Evolutionary conservation across 257 asterid genomes (phyloP), one percentile per base, ranked within the genome.

Genomic region (Asclepias syriaca): DNA sequence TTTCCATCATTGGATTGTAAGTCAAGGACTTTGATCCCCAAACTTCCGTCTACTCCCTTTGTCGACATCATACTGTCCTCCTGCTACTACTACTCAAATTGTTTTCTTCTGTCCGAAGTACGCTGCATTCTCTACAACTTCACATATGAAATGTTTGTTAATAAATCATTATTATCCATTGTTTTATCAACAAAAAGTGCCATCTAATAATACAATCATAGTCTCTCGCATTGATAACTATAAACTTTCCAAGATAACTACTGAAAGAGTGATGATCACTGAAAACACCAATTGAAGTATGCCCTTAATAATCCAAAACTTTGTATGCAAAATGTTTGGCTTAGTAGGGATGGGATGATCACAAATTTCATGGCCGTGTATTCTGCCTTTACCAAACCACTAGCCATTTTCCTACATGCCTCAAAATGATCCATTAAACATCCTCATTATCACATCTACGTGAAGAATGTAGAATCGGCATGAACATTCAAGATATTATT

Each of bases 31-130:
- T 32, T 22, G 53, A 43, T 73, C 66, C 65, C 63, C 46, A 73
- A 77, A 60, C 69, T 43, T n/a, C 58, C 68, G 54, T 71, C 77
- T 71, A 68, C 70, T 69, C 75, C 81, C 73, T 64, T 51, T n/a
- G 45, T 56, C 14, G 81, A 75, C 14, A 72, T 46, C 69, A 57
- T 10, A 50, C 63, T 72, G 75, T 59, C 63, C 74, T 24, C 27
- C 27, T 22, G 78, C 39, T 60, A 65, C 75, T 76, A 8, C 85
- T 70, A 24, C 27, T 24, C 27, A 16, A 51, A 56, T 16, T 73
- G 78, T 60, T 50, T 71, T 10, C 57, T 39, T 39, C 72, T 78
- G 43, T 70, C 71, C 49, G 68, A 66, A 18, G 9, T 21, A 45
- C 63, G 46, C 74, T 3, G 61, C 74, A 69, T 69, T 27, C 24